These are phyloP conservation scores for Botryotinia calthae DNA, from an alignment of 2,329 filamentous ascomycete species.

Conservation along the genomic window DNA sequence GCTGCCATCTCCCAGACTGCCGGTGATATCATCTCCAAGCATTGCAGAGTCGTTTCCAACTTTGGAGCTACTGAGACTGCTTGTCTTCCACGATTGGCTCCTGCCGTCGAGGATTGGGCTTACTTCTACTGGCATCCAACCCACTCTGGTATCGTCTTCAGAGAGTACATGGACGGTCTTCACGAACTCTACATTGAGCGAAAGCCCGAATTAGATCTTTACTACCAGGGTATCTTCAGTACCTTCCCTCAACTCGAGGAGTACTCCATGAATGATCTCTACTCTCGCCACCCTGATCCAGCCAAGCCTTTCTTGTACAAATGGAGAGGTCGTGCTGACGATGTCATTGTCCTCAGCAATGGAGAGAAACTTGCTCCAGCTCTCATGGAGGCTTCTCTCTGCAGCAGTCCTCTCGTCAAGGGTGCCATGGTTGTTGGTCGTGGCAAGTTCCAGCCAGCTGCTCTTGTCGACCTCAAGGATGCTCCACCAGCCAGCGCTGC, in stretches of 20 bases:
- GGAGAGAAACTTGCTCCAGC: constrained; percentile 47
- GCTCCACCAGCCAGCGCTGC: constrained; percentile 1
- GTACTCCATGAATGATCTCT: constrained; percentile 27
- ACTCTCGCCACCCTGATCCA: constrained; percentile 25
- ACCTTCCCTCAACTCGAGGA: constrained; percentile 27
- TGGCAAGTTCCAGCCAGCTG: constrained; percentile 23
- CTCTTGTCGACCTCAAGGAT: constrained; percentile 23
- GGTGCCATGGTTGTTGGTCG: constrained; percentile 41
- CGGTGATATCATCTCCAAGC: constrained; percentile 25
- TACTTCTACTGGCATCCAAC: constrained; percentile 32
- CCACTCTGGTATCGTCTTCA: constrained; percentile 23
- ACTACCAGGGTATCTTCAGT: constrained; percentile 24
- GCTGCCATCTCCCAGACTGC: constrained; percentile 28
- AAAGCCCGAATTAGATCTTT: constrained; percentile 23
- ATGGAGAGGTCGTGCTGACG: constrained; percentile 25
- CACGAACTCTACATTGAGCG: constrained; percentile 24
- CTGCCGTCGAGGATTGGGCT: constrained; percentile 29
- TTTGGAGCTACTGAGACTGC: constrained; percentile 31
- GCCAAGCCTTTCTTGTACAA: constrained; percentile 24
- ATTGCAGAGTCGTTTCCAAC: constrained; percentile 26
- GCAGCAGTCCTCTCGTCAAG: constrained; percentile 38
- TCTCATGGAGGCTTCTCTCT: constrained; percentile 42
- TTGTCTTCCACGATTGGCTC: constrained; percentile 24
- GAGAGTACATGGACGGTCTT: constrained; percentile 23
- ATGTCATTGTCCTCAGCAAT: constrained; percentile 35